Base-by-base conservation (phyloP, 2,329 filamentous ascomycete genomes). In the Fusarium sp. region DNA sequence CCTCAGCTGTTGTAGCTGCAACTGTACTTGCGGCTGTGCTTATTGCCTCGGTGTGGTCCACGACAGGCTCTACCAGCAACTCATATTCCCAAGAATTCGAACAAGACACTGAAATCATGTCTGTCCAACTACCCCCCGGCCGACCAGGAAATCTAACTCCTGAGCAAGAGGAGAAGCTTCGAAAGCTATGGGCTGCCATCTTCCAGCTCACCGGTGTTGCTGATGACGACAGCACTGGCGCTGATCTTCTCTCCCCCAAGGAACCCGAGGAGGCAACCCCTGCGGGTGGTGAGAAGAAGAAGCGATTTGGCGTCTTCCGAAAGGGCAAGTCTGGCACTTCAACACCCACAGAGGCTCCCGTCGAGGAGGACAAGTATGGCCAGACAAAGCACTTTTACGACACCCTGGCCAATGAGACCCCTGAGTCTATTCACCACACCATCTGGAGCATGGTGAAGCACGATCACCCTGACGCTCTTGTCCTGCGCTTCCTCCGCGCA, bases 361-460 rank as follows among this genome's bases (percentile, higher is more conserved):
- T 64, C 14, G 85, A 87, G 5, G 94, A 98, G 66, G 97, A 99
- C 85, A 99, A 98, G 85, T 96, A 97, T 82, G 95, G 95, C 56
- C 94, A 97, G 83, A 93, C 90, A 41, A 97, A 96, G 83, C 92
- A 95, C 59, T 98, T 95, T 83, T 90, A 94, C 76, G 91, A 96
- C 45, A 94, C 95, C 0, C 84, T 99, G 11, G 92, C 93, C 58
- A 94, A 89, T 69, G 89, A 93, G 79, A 89, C 91, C 1, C 94
- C 96, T 0, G 94, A 97, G 78, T 88, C 93, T 50, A 90, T 99
- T 74, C 91, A 95, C 62, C 87, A 88, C 18, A 92, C 95, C 0
- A 93, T 98, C 80, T 98, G 97, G 97, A 89, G 86, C 76, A 97
- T 98, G 95, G 90, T 96, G 68, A 99, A 98, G 86, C 93, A 97